Percentiles rank a stretch among this genome's conserved stretches.
Evolutionary conservation across 495 filamentous ascomycete species (phyloP).

Genomic region (Penicilliopsis zonata): DNA sequence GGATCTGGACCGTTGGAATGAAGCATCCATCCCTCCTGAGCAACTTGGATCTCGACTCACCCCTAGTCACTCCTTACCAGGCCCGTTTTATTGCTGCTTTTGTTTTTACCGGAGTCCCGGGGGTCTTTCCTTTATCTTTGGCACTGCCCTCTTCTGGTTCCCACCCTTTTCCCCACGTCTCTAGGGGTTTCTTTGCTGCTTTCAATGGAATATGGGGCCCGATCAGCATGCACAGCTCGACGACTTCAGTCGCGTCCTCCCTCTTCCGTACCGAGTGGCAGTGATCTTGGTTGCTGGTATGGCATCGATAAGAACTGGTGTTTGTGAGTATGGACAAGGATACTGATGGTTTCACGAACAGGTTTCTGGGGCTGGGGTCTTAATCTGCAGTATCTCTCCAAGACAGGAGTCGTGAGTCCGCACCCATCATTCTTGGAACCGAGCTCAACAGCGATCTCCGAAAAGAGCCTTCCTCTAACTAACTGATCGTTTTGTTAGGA

Average conservation of each 20-base stretch:
- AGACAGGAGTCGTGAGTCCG: constrained; percentile 57
- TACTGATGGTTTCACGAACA: no score
- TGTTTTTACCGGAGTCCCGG: no score
- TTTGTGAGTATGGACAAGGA: neutral
- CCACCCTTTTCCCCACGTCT: constrained; percentile 3
- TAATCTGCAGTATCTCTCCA: constrained; percentile 71
- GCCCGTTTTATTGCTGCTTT: constrained; percentile 5
- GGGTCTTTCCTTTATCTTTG: neutral
- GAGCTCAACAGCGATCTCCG: neutral
- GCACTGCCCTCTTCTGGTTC: constrained; percentile 1
- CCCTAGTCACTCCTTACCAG: constrained; percentile 29
- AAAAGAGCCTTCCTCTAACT: neutral
- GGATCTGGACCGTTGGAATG: no score
- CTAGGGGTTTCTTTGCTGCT: constrained; percentile 8
- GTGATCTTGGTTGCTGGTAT: constrained; percentile 69
- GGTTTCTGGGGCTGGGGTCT: constrained; percentile 86
- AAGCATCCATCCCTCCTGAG: no score
- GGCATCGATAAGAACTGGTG: constrained; percentile 3
- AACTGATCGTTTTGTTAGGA: constrained; percentile 34
- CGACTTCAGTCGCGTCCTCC: constrained; percentile 70
- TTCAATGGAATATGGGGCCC: constrained; percentile 60
- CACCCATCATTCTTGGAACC: neutral
- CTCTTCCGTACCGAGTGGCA: constrained; percentile 75
- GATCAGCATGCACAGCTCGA: constrained; percentile 73
- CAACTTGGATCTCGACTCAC: no score